Evolutionary conservation across 768 basidiomycete genomes (phyloP), one percentile per base, ranked within the genome.

Genomic region (Stropharia rugosoannulata): DNA sequence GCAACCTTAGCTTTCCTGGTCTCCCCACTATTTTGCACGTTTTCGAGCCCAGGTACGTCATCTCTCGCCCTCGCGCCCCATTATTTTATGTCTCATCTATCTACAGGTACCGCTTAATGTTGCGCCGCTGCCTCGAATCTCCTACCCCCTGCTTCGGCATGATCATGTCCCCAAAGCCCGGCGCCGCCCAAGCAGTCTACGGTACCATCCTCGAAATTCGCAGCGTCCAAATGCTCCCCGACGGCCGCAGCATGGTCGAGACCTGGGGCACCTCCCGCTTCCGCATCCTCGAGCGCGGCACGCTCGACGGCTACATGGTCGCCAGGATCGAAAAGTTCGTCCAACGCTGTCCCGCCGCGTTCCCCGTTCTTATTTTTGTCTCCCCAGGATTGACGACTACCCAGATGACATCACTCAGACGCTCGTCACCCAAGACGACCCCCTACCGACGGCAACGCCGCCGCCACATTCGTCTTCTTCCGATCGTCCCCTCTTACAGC

Each of bases 121-220:
- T 98, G 51, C 89, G 96, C 19, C 86, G 96, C n/a, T 94, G 90
- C 68, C 86, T 98, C 55, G 87, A 93, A 63, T 84, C 80, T 13
- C 76, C 82, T 4, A 75, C 74, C 41, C 91, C 91, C n/a, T 77
- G 79, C 19, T 97, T 98, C 70, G 96, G 96, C 37, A 98, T 98
- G 92, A 82, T 97, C 64, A 86, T 96, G 75, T 86, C 90, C 35
- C 70, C 78, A 3, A 70, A 72, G 64, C 47, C 79, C 57, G 69
- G 82, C 49, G 64, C 61, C 9, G 54, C 69, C 4, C 61, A 67
- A 4, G 59, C 77, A 16, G 86, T 93, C 56, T 99, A 89, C 70
- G 96, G 96, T 4, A 98, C 95, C 39, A 95, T 98, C 87, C 80
- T 98, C 51, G 85, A 93, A 69, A 95, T 98, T 56, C 80, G 81